Evolutionary conservation across 306 rosid species (phyloP).

Genomic region (barrel medic (Medicago truncatula)): DNA sequence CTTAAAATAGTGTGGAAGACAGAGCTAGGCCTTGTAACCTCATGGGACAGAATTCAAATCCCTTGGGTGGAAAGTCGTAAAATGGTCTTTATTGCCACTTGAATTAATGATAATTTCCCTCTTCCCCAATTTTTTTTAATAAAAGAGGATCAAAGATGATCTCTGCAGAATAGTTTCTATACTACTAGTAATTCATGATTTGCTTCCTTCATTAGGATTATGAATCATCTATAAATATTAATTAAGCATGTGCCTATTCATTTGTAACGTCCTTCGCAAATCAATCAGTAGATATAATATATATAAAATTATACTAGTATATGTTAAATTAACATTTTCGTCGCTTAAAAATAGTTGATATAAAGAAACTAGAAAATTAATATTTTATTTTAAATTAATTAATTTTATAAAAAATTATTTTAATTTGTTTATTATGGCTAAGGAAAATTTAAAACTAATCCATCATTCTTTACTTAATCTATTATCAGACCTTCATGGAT

Average conservation of each 20-base stretch:
- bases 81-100: background rate
- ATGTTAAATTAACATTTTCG: background rate
- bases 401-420: background rate
- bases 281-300: background rate
- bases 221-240: background rate
- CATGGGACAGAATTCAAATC: background rate
- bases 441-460: background rate
- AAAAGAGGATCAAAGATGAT: constrained; percentile 19
- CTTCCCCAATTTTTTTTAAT: background rate
- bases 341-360: background rate
- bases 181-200: background rate
- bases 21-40: background rate
- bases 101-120: background rate
- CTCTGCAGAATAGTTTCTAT: constrained; percentile 5
- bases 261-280: constrained; percentile 1
- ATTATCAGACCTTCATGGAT: background rate
- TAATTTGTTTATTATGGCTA: background rate
- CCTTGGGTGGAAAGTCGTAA: background rate
- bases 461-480: background rate
- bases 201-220: constrained; percentile 19
- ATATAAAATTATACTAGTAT: background rate
- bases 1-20: constrained; percentile 7
- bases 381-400: background rate
- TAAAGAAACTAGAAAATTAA: background rate
- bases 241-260: constrained; percentile 5